Evolutionary conservation across 345 rosid species (phyloP).

Genomic region (Heritiera littoralis): DNA sequence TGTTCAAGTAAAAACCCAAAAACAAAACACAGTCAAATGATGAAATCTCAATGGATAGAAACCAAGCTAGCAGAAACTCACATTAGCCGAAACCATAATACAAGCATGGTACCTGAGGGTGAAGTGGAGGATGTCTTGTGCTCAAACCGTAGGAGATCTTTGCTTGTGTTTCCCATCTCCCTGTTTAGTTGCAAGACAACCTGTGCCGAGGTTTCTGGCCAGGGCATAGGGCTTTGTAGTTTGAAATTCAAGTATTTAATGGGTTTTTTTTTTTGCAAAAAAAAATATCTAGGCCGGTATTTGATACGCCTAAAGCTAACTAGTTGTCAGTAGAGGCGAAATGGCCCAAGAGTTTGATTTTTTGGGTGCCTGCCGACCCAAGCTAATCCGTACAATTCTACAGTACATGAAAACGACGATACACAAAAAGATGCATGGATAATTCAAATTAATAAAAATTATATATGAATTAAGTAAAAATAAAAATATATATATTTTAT

Average conservation of each 20-base stretch:
- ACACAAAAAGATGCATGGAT: too few relatives aligned
- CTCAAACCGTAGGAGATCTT: constrained; percentile 50
- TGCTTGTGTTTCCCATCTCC: constrained; percentile 40
- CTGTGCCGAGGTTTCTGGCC: neutral
- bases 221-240: neutral
- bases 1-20: constrained; percentile 10
- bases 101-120: constrained; percentile 30
- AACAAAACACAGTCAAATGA: neutral
- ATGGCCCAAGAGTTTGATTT: too few relatives aligned
- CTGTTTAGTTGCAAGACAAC: neutral
- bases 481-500: too few relatives aligned
- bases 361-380: too few relatives aligned
- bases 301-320: too few relatives aligned
- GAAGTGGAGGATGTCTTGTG: constrained; percentile 32
- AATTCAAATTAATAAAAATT: too few relatives aligned
- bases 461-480: too few relatives aligned
- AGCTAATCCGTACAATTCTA: too few relatives aligned
- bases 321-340: too few relatives aligned
- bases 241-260: neutral
- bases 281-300: neutral
- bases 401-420: too few relatives aligned
- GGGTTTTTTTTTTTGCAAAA: neutral
- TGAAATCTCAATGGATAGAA: neutral
- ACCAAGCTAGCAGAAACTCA: neutral
- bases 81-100: too few relatives aligned